These are phyloP conservation scores for Cladorrhinum samala DNA, from an alignment of 495 filamentous ascomycete species.

Conservation along the genomic window DNA sequence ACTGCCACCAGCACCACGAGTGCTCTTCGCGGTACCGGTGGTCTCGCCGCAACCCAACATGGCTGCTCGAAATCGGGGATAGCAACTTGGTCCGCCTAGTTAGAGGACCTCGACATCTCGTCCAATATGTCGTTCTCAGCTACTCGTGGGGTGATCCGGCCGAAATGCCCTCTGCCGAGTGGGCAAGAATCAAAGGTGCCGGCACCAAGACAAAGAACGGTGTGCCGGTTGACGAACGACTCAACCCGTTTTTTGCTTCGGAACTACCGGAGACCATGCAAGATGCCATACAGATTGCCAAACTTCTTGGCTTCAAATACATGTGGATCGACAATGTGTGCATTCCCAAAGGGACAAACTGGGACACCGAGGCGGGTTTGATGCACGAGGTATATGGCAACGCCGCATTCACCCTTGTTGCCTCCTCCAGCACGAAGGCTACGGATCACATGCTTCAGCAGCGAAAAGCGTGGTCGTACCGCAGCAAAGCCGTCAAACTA, in stretches of 20 bases:
- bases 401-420: slow-evolving; percentile 26
- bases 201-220: slow-evolving; percentile 24
- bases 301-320: slow-evolving; percentile 17
- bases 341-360: slow-evolving; percentile 30
- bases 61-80: slow-evolving; percentile 25
- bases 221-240: slow-evolving; percentile 19
- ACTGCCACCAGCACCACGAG: slow-evolving; percentile 24
- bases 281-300: slow-evolving; percentile 21
- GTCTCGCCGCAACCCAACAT: slow-evolving; percentile 27
- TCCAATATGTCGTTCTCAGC: slow-evolving; percentile 29
- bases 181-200: slow-evolving; percentile 27
- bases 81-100: slow-evolving; percentile 16
- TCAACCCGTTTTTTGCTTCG: slow-evolving; percentile 13
- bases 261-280: slow-evolving; percentile 25
- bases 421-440: slow-evolving; percentile 27
- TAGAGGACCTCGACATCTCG: slow-evolving; percentile 4
- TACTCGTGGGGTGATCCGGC: slow-evolving; percentile 30
- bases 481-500: slow-evolving; percentile 20
- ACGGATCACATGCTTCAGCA: slow-evolving; percentile 21
- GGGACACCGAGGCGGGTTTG: slow-evolving; percentile 24
- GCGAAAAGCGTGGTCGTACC: slow-evolving; percentile 23
- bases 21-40: slow-evolving; percentile 27
- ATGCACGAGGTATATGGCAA: slow-evolving; percentile 34
- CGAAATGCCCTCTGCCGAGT: slow-evolving; percentile 22
- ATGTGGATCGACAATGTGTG: slow-evolving; percentile 32